phyloP scores from a whole-genome alignment of 1,139 yeast genomes.

The Suhomyces taliae region DNA sequence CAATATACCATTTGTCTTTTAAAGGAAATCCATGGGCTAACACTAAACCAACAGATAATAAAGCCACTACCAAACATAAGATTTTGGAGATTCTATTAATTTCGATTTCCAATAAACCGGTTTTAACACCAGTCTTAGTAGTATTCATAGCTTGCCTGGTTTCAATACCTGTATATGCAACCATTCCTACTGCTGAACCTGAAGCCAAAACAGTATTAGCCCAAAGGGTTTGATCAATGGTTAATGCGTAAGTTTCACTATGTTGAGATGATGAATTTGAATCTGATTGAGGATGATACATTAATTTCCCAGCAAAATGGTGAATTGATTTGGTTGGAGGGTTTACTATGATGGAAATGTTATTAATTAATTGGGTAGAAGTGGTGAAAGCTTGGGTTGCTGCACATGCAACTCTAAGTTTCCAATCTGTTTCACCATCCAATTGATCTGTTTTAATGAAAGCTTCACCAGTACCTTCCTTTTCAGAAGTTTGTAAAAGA shows the following conservation, averaged over 20 bases:
- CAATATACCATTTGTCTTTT: constrained; percentile 75
- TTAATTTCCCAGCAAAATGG: constrained; percentile 70
- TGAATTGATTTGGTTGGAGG: constrained; percentile 86
- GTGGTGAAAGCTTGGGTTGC: constrained; percentile 61
- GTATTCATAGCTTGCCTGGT: constrained; percentile 96
- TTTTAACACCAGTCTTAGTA: constrained; percentile 83
- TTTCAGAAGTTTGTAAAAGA: constrained; percentile 78
- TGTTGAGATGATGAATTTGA: constrained; percentile 23
- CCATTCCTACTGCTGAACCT: constrained; percentile 85
- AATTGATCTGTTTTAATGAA: constrained; percentile 96
- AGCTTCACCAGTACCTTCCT: constrained; percentile 69
- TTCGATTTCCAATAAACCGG: constrained; percentile 86
- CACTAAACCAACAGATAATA: constrained; percentile 75
- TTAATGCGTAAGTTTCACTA: constrained; percentile 62
- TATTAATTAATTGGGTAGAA: constrained; percentile 32
- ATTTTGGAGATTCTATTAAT: constrained; percentile 87
- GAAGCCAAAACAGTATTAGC: constrained; percentile 97
- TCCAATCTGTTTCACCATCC: constrained; percentile 99
- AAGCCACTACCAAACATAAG: constrained; percentile 80
- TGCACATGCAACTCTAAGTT: constrained; percentile 73
- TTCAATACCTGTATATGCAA: constrained; percentile 87
- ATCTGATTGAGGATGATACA: constrained; percentile 38
- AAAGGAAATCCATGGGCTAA: constrained; percentile 73
- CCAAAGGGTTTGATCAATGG: constrained; percentile 94
- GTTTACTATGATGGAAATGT: constrained; percentile 61